These are phyloP conservation scores for Floccularia luteovirens DNA, from an alignment of 768 basidiomycete genomes.

Conservation along the genomic window DNA sequence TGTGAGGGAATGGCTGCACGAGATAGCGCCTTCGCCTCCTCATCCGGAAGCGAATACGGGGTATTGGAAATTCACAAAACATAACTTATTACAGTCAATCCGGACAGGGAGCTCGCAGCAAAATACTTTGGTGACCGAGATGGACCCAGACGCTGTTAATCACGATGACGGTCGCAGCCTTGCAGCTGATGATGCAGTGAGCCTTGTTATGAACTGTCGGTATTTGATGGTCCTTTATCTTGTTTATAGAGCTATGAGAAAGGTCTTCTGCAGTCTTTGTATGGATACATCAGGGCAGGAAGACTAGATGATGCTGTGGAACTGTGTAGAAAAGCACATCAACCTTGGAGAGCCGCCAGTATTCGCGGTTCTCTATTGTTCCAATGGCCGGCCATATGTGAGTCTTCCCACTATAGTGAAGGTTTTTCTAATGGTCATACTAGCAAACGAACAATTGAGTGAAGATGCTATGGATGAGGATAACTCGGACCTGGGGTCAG, in stretches of 20 bases:
- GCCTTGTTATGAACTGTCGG: constrained; percentile 14
- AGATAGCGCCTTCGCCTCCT: constrained; percentile 53
- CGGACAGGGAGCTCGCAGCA: constrained; percentile 37
- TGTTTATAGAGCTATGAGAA: constrained; percentile 89
- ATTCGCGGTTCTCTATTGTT: constrained; percentile 80
- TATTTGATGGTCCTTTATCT: neutral
- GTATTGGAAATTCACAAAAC: constrained; percentile 81
- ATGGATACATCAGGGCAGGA: constrained; percentile 80
- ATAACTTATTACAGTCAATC: constrained; percentile 58
- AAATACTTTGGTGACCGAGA: constrained; percentile 49
- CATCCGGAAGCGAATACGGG: constrained; percentile 71
- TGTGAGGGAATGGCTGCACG: constrained; percentile 86
- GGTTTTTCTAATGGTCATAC: neutral
- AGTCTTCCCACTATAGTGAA: constrained; percentile 12
- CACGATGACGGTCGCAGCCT: constrained; percentile 50
- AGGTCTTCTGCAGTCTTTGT: constrained; percentile 67
- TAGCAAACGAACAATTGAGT: constrained; percentile 31
- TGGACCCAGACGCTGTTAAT: constrained; percentile 80
- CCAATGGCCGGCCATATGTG: constrained; percentile 67
- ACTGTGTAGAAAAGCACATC: constrained; percentile 72
- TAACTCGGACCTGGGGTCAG: constrained; percentile 52
- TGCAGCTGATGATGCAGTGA: constrained; percentile 73
- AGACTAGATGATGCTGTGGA: constrained; percentile 78
- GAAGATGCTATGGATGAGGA: constrained; percentile 42
- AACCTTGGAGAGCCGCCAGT: constrained; percentile 89